Evolutionary conservation across 768 basidiomycete genomes (phyloP), one percentile per base, ranked within the genome.

Genomic region (Hemileccinum impolitum): DNA sequence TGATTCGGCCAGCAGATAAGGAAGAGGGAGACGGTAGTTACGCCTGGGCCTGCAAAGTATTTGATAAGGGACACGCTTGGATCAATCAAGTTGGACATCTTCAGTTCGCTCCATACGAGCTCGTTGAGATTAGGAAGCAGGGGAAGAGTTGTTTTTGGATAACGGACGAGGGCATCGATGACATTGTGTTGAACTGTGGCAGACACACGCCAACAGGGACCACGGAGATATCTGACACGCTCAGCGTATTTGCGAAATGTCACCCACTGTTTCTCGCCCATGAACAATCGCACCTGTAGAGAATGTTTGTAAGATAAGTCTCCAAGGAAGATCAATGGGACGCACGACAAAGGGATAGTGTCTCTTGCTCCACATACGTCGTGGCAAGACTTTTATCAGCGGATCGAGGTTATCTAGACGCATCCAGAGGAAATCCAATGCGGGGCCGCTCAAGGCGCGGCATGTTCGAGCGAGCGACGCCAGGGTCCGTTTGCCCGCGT

Each of bases 351-450:
- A 53, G 1, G 52, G 50, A 13, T 48, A 57, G 23, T 42, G 55
- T 45, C 54, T 64, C 30, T 53, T 64, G 11, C 50, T 43, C 63
- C 63, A 64, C 55, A 64, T 62, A 23, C 58, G 55, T 1, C 54
- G 49, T 10, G 62, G 62, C 14, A 64, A 48, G 13, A 64, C 50
- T 13, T 48, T 61, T 17, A 64, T 64, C 40, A 64, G 42, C 0
- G 62, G 62, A 54, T 64, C 62, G 15, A 64, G 62, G 25, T 40
- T 55, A n/a, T 64, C 62, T 1, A 64, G 51, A 39, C 55, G 52
- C 62, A 57, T 57, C 65, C 65, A 66, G 6, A 68, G 56, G 1
- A 35, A 47, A 53, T 66, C 65, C n/a, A 66, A 23, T 1, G 65
- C 56, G 2, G 57, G 50, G n/a, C 23, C 45, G 23, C 54, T 59